Evolutionary conservation across 768 basidiomycete species (phyloP), one percentile per base, ranked within the genome.

Genomic region (Antrodiella citrinella): DNA sequence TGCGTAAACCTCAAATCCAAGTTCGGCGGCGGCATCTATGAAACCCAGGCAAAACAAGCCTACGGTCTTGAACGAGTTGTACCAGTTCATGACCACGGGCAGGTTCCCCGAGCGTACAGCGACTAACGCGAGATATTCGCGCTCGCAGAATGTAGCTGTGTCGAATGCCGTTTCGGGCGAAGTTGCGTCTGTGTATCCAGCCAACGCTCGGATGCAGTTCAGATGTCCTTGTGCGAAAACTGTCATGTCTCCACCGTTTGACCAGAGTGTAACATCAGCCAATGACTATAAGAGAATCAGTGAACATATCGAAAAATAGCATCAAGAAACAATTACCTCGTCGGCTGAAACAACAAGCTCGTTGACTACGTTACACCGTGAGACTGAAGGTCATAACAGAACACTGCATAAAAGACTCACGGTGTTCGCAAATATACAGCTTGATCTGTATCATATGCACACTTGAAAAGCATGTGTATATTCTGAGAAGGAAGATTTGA

Each of bases 61-160:
- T n/a, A 81, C 81, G 49, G 84, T 78, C 72, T 82, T 84, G 69
- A 78, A 81, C 10, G 82, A 72, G 56, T 81, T 76, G 55, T 83
- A 84, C 83, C 82, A 84, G 52, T 78, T 82, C 59, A 82, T 62
- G 0, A 74, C 72, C 13, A 83, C 65, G n/a, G 72, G 64, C 4
- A 72, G 40, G 61, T 78, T 77, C 13, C 76, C 77, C 18, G 75
- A 72, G 24, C 65, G 66, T 48, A 65, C 62, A 12, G 69, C 63
- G 1, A 80, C 70, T 26, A 71, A 63, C 9, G 65, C 65, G 4
- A 77, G 61, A 57, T 77, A 85, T 19, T 78, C 72, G 7, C 57
- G 63, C 62, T 87, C 84, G 18, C 69, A 69, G 62, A 82, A 84
- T 0, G 66, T 68, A 5, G 79, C 76, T 0, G 78, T 82, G 57